These are phyloP conservation scores for Tephrocybe sp. DNA, from an alignment of 768 basidiomycete genomes.

Conservation along the genomic window DNA sequence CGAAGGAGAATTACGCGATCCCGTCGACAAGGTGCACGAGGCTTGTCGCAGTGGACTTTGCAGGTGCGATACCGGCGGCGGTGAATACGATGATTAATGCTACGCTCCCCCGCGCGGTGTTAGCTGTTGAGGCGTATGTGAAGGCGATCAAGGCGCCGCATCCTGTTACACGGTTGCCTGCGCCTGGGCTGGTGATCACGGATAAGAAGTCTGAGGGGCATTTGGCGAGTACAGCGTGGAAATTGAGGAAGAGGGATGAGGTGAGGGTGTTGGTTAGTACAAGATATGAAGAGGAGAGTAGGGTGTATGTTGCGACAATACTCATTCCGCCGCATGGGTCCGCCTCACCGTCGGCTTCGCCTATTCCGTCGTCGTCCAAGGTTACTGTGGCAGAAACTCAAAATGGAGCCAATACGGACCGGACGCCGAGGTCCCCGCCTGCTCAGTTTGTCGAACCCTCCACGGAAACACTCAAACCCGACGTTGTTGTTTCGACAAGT, in stretches of 20 bases:
- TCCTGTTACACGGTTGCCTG: slow-evolving; percentile 70
- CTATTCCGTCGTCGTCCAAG: slow-evolving; percentile 10
- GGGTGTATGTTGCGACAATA: slow-evolving; percentile 51
- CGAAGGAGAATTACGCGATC: slow-evolving; percentile 90
- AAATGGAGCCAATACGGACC: slow-evolving; percentile 21
- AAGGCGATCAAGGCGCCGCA: slow-evolving; percentile 58
- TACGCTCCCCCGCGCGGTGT: slow-evolving; percentile 67
- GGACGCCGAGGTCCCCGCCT: slow-evolving; percentile 42
- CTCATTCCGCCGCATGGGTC: slow-evolving; percentile 39
- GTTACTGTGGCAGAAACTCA: not conserved
- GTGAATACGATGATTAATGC: slow-evolving; percentile 87
- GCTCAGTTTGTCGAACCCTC: slow-evolving; percentile 33
- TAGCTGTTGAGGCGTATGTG: slow-evolving; percentile 73
- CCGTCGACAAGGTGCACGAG: slow-evolving; percentile 90
- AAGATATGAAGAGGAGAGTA: slow-evolving; percentile 49
- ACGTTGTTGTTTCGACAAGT: not conserved
- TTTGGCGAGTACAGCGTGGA: slow-evolving; percentile 52
- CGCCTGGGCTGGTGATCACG: slow-evolving; percentile 57
- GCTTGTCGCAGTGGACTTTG: slow-evolving; percentile 83
- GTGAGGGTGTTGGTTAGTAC: slow-evolving; percentile 55
- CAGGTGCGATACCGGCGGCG: slow-evolving; percentile 80
- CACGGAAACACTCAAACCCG: not conserved
- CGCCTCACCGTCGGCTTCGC: slow-evolving; percentile 12
- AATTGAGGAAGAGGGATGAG: slow-evolving; percentile 58
- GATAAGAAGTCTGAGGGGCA: slow-evolving; percentile 52